Evolutionary conservation across 1,284 basidiomycete genomes (phyloP), one percentile per base, ranked within the genome.

Genomic region (Sporisorium iseilematis-ciliati): DNA sequence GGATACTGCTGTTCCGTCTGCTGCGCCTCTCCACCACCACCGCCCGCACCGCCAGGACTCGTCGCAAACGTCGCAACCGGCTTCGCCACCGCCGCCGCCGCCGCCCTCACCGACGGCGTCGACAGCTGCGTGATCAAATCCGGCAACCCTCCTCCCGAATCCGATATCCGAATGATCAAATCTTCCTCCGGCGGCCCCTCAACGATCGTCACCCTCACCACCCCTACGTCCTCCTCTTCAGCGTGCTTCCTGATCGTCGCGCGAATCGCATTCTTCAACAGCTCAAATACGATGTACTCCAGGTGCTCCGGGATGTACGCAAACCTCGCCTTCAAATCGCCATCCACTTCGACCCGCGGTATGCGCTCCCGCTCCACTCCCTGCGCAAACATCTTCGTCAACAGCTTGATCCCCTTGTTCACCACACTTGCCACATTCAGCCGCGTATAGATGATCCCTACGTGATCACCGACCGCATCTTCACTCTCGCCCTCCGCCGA

Each of bases 261-360:
- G 33, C 80, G 65, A 54, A 81, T 72, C 53, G 68, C 93, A 82
- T 95, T 94, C 85, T 95, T 95, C 77, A 95, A 81, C 25, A 96
- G 85, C 82, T 96, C 93, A 78, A 95, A 95, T 14, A 95, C 86
- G 65, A 95, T 92, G 82, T 95, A 96, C 50, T 62, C 94, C 53
- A 96, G 87, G 85, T 96, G 94, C 82, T 95, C 93, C 41, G 90
- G 89, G 71, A 96, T 93, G 83, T 95, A 96, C 1, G 93, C 88
- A 85, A 96, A 94, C 61, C 87, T 89, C 3, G 90, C 90, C 48
- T 90, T 89, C 25, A 90, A 75, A 81, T 93, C 91, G 11, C 93
- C 93, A 57, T 94, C 91, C 20, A 93, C 86, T 25, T 89, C 82
- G 29, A 95, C 90, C 54, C 90, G 87, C 0, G 93, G 91, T 88